Conservation (phyloP, 1,284 basidiomycete species). For the Tylopilus orsonianus region DNA sequence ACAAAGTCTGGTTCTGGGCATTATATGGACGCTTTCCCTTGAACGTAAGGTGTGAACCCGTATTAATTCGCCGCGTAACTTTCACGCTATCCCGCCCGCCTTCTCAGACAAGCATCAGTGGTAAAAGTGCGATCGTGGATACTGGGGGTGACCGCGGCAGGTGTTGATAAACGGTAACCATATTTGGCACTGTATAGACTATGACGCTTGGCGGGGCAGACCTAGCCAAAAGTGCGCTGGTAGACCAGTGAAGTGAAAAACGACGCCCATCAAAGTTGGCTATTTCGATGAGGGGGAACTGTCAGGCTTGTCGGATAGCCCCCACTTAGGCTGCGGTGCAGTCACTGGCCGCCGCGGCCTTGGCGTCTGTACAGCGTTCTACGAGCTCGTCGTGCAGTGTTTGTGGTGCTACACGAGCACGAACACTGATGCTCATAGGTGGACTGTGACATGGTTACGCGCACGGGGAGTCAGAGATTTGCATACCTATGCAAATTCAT, state of each 20-base stretch:
- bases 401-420: neutral
- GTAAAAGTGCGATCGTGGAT: neutral
- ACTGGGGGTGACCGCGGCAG: neutral
- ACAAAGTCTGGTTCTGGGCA: constrained; percentile 9
- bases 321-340: neutral
- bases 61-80: constrained; percentile 4
- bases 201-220: neutral
- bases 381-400: neutral
- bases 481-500: too few relatives aligned
- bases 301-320: neutral
- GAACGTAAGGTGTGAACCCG: constrained; percentile 12
- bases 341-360: neutral
- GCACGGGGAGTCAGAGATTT: neutral
- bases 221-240: neutral
- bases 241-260: neutral
- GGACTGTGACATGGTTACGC: neutral
- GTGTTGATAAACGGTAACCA: neutral
- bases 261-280: neutral
- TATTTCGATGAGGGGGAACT: neutral
- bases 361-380: neutral
- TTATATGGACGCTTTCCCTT: too few relatives aligned
- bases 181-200: neutral
- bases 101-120: constrained; percentile 13
- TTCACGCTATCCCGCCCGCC: neutral
- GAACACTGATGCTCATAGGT: neutral